Evolutionary conservation across 371 early-diverging fungal genomes (phyloP).

Genomic region (Paraphysoderma sedebokerense): DNA sequence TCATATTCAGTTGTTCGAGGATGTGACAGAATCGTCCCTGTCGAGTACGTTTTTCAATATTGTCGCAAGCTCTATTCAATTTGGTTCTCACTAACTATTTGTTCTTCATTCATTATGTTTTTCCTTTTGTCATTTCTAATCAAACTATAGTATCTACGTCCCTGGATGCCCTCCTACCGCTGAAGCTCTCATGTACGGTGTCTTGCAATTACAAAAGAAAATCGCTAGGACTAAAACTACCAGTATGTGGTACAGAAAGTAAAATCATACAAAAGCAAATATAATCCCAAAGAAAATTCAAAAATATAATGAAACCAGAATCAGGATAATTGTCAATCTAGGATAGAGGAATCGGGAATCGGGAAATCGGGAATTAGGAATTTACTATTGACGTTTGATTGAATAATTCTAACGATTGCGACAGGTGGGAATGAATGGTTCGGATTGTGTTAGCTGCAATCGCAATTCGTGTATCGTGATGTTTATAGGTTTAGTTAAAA

Average conservation of each 20-base stretch:
- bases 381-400: too few species aligned
- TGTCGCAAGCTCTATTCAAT: neutral
- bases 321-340: too few species aligned
- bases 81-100: neutral
- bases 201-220: conserved; percentile 94
- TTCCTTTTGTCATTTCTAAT: neutral
- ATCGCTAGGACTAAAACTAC: conserved; percentile 54
- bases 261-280: too few species aligned
- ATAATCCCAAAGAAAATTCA: too few species aligned
- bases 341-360: too few species aligned
- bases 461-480: too few species aligned
- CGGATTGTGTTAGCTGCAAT: too few species aligned
- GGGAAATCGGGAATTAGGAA: too few species aligned
- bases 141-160: conserved; percentile 63
- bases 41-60: conserved; percentile 21
- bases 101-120: neutral
- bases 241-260: conserved; percentile 43
- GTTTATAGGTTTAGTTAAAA: too few species aligned
- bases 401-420: too few species aligned
- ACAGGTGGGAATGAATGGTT: too few species aligned
- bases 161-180: conserved; percentile 97
- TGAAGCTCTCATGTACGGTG: conserved; percentile 89
- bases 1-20: conserved; percentile 75
- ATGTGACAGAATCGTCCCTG: conserved; percentile 93
- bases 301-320: too few species aligned